Percentiles rank a stretch among this genome's conserved stretches.
Evolutionary conservation across 805 yeast genomes (phyloP).

Genomic region (Saturnispora sanitii): DNA sequence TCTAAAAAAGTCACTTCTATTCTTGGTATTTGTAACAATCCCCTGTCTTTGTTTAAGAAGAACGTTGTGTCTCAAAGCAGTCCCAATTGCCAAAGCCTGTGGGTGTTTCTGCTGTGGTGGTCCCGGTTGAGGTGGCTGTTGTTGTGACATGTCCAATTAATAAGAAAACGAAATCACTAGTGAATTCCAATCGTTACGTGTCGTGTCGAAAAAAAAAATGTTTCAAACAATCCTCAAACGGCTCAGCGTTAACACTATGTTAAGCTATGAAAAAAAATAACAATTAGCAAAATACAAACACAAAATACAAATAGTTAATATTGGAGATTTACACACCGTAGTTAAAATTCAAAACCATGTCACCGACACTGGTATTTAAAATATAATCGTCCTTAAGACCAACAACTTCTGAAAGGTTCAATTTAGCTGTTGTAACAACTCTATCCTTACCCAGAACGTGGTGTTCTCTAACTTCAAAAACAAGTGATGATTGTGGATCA

Average conservation of each 20-base stretch:
- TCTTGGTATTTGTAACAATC: conserved; percentile 44
- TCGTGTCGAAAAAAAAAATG: background rate
- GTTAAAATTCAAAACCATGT: conserved; percentile 4
- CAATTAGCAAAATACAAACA: background rate
- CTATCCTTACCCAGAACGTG: conserved; percentile 63
- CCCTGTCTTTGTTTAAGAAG: conserved; percentile 79
- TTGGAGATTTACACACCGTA: conserved; percentile 3
- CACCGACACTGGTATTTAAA: conserved; percentile 1
- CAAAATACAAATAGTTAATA: too few species aligned
- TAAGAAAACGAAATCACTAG: too few species aligned
- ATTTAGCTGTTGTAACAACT: background rate
- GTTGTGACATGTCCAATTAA: background rate
- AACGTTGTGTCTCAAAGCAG: conserved; percentile 53
- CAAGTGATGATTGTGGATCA: conserved; percentile 46
- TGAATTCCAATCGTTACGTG: background rate
- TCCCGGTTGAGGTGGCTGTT: background rate
- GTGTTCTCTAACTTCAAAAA: conserved; percentile 53
- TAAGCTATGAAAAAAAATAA: background rate
- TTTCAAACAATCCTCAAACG: background rate
- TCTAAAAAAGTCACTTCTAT: conserved; percentile 74
- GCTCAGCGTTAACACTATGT: too few species aligned
- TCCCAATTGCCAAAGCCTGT: conserved; percentile 59
- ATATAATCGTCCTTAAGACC: conserved; percentile 4
- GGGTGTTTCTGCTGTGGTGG: conserved; percentile 32
- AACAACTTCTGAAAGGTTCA: conserved; percentile 2